Evolutionary conservation across 192 early-diverging fungal genomes (phyloP).

Genomic region (Linderina pennispora): DNA sequence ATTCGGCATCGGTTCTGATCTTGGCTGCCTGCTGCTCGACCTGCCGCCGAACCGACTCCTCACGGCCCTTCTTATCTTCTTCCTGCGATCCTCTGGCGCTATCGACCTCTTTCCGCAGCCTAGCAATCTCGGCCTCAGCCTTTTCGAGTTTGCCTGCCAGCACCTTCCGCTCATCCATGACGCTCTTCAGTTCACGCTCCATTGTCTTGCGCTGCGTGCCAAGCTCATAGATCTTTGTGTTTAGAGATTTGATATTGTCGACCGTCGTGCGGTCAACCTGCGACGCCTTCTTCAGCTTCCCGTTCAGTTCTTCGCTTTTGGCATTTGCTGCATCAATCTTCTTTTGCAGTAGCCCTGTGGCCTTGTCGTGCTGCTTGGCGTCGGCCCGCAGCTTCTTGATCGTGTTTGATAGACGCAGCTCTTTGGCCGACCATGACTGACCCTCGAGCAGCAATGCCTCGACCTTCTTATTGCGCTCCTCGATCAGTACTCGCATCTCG

Average conservation of each 20-base stretch:
- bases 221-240: constrained; percentile 6
- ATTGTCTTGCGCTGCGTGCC: constrained; percentile 24
- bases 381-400: constrained; percentile 72
- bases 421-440: constrained; percentile 71
- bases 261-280: constrained; percentile 19
- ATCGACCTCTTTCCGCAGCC: constrained; percentile 11
- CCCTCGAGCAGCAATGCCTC: constrained; percentile 48
- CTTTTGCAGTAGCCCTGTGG: constrained; percentile 41
- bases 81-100: constrained; percentile 1
- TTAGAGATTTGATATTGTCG: constrained; percentile 15
- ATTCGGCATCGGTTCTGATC: constrained; percentile 3
- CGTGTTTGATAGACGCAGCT: constrained; percentile 60
- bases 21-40: constrained; percentile 30
- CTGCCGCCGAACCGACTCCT: constrained; percentile 16
- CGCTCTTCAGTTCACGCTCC: constrained; percentile 12
- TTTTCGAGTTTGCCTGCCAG: constrained; percentile 17
- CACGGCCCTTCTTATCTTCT: constrained; percentile 10
- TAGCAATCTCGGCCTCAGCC: constrained; percentile 10
- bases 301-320: constrained; percentile 47
- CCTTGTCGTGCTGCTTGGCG: constrained; percentile 55
- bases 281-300: constrained; percentile 11
- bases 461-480: constrained; percentile 33
- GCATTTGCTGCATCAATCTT: constrained; percentile 44
- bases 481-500: constrained; percentile 31
- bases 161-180: constrained; percentile 17